Conservation (phyloP, 139 green algal genomes). For the Chlamydomonas sp. region DNA sequence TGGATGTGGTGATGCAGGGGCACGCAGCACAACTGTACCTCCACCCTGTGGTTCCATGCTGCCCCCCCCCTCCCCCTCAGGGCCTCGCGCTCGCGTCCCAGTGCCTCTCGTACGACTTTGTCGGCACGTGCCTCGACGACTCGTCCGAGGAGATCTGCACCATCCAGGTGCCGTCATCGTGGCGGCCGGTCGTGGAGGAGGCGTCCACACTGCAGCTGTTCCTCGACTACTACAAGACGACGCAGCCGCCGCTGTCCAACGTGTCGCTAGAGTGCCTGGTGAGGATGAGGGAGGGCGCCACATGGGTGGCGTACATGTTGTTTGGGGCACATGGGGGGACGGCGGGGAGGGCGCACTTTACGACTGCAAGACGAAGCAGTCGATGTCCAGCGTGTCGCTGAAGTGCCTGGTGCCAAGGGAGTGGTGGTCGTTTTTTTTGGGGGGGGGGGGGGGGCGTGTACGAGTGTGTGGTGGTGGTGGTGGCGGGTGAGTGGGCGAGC, state of each 20-base stretch:
- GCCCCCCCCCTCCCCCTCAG: slow-evolving; percentile 24
- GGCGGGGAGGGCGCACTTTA: too few relatives aligned
- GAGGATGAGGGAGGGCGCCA: too few relatives aligned
- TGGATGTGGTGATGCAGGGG: too few relatives aligned
- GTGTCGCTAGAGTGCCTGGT: slow-evolving; percentile 74
- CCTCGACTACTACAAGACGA: slow-evolving; percentile 78
- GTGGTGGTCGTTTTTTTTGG: too few relatives aligned
- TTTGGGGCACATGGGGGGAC: too few relatives aligned
- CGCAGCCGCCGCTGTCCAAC: slow-evolving; percentile 71
- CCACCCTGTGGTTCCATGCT: not conserved
- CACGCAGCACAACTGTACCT: not conserved
- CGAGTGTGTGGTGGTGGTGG: not conserved
- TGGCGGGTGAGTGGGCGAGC: too few relatives aligned
- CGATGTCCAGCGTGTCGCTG: too few relatives aligned
- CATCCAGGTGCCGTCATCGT: slow-evolving; percentile 88
- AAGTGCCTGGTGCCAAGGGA: too few relatives aligned
- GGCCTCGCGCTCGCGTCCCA: slow-evolving; percentile 67
- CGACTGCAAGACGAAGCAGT: too few relatives aligned
- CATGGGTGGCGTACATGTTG: too few relatives aligned
- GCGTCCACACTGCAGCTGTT: slow-evolving; percentile 80
- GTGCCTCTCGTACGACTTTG: slow-evolving; percentile 97
- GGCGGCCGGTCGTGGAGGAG: slow-evolving; percentile 79
- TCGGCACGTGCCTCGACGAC: slow-evolving; percentile 94
- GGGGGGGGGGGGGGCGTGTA: not conserved
- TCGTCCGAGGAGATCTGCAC: slow-evolving; percentile 88